Conservation (phyloP, 2,329 filamentous ascomycete genomes). For the Botrytis byssoidea region DNA sequence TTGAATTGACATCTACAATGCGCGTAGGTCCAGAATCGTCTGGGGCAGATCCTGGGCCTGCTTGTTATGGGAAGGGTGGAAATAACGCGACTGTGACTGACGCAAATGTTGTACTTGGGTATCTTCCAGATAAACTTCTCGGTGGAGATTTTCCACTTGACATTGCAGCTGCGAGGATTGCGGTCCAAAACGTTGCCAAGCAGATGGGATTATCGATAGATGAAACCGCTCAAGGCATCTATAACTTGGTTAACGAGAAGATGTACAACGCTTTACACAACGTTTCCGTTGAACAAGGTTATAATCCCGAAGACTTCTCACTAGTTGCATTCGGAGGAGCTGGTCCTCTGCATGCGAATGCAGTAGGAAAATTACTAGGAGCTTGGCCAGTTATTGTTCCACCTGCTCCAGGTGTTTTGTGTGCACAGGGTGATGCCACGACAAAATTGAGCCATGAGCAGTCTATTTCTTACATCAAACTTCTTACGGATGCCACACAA, state of each 20-base stretch:
- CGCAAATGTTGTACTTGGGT: constrained; percentile 9
- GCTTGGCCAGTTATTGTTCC: constrained; percentile 17
- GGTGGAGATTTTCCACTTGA: constrained; percentile 9
- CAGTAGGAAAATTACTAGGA: constrained; percentile 12
- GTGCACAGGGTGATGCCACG: constrained; percentile 12
- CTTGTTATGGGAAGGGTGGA: constrained; percentile 12
- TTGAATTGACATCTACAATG: constrained; percentile 13
- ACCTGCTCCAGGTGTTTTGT: constrained; percentile 11
- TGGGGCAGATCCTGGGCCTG: constrained; percentile 13
- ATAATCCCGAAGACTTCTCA: constrained; percentile 14
- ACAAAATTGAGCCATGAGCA: constrained; percentile 17
- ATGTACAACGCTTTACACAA: constrained; percentile 14
- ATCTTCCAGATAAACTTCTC: constrained; percentile 16
- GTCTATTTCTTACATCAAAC: constrained; percentile 7
- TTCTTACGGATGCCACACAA: neutral
- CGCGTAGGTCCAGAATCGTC: constrained; percentile 15
- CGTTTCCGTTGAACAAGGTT: constrained; percentile 15
- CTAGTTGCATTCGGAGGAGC: constrained; percentile 12
- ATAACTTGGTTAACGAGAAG: constrained; percentile 13
- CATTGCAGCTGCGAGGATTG: constrained; percentile 3
- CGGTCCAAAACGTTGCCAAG: neutral
- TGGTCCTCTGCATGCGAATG: constrained; percentile 15
- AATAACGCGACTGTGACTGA: constrained; percentile 7
- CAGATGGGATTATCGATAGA: constrained; percentile 14
- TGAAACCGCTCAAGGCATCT: constrained; percentile 15